Base-by-base conservation (phyloP, 345 rosid species). In the Citrus trifoliata region DNA sequence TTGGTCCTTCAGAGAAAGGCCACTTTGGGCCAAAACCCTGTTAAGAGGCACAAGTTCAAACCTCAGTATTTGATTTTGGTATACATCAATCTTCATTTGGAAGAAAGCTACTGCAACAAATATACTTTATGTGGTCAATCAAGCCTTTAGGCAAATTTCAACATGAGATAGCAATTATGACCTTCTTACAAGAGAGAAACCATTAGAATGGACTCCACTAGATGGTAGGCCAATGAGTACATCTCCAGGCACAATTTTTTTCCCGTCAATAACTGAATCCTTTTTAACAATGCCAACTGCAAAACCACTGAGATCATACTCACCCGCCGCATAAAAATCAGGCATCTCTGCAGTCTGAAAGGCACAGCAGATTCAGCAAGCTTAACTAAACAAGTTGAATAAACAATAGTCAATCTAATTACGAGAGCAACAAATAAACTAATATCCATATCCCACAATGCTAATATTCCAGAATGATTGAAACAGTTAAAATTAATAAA, bases 281-380 rank as follows among this genome's bases (percentile, higher is more conserved):
- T 90, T 93, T 79, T 90, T 90, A 37, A 96, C 98, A 42, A 87
- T 84, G 69, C 99, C 99, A 55, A 96, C 97, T 0, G 97, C 99
- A 87, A 90, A 94, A 38, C 99, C 98, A 65, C 98, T 94, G 21
- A 93, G 95, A 74, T 96, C 99, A 30, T 94, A 96, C 74, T 96
- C 98, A 0, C 98, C 95, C 14, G 89, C 87, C 27, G 89, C 88
- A 73, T 96, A 96, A 86, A 96, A 94, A 75, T 85, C 93, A 0
- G 98, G 98, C 99, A 94, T 96, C 91, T 96, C 97, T 79, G 97
- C 98, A 74, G 98, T 93, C 98, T 96, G 78, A 69, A 82, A 82
- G 56, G 40, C 61, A 80, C 13, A 56, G 42, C 33, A 33, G 30
- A 16, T 32, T 27, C 30, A 30, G 7, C 16, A 56, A 58, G 74